These are phyloP conservation scores for Cerrena zonata DNA, from an alignment of 1,284 basidiomycete species.

Conservation along the genomic window DNA sequence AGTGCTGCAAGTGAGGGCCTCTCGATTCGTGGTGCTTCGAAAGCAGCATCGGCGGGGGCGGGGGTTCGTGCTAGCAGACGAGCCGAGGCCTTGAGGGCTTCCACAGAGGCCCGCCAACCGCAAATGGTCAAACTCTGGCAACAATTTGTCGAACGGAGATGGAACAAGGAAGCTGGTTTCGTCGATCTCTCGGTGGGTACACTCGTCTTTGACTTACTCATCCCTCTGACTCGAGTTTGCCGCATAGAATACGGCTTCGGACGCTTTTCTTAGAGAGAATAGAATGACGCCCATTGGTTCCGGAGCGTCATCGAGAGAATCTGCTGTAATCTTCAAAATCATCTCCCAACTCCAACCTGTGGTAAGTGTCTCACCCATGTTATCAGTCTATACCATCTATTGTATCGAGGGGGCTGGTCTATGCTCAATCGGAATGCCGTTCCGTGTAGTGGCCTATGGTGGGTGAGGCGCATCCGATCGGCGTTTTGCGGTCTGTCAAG, in stretches of 20 bases:
- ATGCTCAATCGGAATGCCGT: no score
- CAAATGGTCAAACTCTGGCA: constrained; percentile 56
- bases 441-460: no score
- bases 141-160: constrained; percentile 65
- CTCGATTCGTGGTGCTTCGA: constrained; percentile 51
- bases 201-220: background rate
- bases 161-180: constrained; percentile 61
- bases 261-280: constrained; percentile 64
- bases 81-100: no score
- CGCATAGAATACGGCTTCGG: constrained; percentile 53
- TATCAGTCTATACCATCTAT: no score
- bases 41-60: constrained; percentile 36
- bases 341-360: constrained; percentile 69
- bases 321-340: constrained; percentile 81
- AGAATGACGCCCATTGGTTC: constrained; percentile 64
- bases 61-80: constrained; percentile 55
- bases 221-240: background rate
- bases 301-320: constrained; percentile 54
- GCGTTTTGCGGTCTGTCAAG: no score
- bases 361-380: constrained; percentile 34
- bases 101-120: constrained; percentile 15
- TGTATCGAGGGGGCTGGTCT: no score
- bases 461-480: no score
- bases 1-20: constrained; percentile 38
- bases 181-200: constrained; percentile 75